Percentiles rank a stretch among this genome's conserved stretches.
Evolutionary conservation across 768 basidiomycete genomes (phyloP).

Genomic region (Boletales sp.): DNA sequence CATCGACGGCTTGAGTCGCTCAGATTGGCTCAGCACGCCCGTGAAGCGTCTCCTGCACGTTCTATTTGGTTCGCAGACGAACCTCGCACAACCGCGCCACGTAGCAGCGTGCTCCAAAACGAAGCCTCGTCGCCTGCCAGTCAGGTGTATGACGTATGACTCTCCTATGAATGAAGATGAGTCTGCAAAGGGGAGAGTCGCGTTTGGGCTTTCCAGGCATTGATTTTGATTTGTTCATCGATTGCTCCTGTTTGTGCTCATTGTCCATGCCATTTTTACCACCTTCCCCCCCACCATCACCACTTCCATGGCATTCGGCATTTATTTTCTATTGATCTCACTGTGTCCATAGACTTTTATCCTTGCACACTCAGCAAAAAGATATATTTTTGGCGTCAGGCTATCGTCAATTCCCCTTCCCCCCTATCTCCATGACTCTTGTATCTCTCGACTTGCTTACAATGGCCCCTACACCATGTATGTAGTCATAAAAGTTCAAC

Average conservation of each 20-base stretch:
- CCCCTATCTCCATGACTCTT: background rate
- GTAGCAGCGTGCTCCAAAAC: conserved; percentile 14
- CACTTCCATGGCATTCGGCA: background rate
- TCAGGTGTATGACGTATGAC: conserved; percentile 9
- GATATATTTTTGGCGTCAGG: background rate
- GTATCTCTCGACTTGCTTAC: conserved; percentile 4
- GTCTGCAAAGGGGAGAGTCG: conserved; percentile 12
- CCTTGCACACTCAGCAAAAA: background rate
- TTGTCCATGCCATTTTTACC: background rate
- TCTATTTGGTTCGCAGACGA: conserved; percentile 47
- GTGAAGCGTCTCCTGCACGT: conserved; percentile 45
- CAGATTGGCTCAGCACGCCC: conserved; percentile 15
- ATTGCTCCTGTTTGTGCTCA: background rate
- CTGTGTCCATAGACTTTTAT: conserved; percentile 5
- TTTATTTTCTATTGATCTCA: background rate
- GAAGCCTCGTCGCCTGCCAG: conserved; percentile 13
- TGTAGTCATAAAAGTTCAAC: no score
- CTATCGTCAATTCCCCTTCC: background rate
- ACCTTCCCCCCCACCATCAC: background rate
- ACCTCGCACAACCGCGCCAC: conserved; percentile 19
- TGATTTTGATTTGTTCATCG: background rate
- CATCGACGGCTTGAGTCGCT: conserved; percentile 32
- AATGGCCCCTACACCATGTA: background rate
- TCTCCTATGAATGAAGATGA: conserved; percentile 14
- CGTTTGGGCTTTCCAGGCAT: conserved; percentile 18